phyloP scores from a whole-genome alignment of 305 asterid species.

The Ruellia speciosa region DNA sequence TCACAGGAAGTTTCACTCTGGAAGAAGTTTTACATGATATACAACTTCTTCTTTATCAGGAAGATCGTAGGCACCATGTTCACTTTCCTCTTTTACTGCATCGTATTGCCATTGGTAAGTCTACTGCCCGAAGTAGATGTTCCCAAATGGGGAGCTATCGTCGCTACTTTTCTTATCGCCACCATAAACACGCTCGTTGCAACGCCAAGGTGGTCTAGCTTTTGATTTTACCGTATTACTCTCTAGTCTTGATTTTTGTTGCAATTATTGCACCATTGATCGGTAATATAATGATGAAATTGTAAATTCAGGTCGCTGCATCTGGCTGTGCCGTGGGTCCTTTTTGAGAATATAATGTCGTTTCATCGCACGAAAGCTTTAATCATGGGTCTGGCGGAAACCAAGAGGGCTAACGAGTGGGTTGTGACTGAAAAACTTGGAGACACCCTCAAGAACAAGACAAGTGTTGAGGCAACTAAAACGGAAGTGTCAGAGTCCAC shows the following conservation, averaged over 20 bases:
- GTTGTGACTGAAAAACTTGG: slow-evolving; percentile 43
- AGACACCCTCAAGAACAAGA: slow-evolving; percentile 29
- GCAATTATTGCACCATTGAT: not conserved
- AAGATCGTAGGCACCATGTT: slow-evolving; percentile 55
- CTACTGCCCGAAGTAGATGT: slow-evolving; percentile 52
- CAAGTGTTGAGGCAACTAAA: slow-evolving; percentile 11
- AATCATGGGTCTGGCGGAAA: slow-evolving; percentile 32
- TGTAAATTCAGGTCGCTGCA: slow-evolving; percentile 28
- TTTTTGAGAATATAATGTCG: slow-evolving; percentile 43
- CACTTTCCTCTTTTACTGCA: slow-evolving; percentile 51
- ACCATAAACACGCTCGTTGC: slow-evolving; percentile 30
- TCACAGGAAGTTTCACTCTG: slow-evolving; percentile 50
- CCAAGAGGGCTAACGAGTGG: slow-evolving; percentile 44
- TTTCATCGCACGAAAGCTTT: slow-evolving; percentile 41
- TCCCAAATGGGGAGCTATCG: slow-evolving; percentile 43
- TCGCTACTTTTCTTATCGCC: slow-evolving; percentile 35
- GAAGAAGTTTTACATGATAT: slow-evolving; percentile 54
- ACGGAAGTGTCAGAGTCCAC: slow-evolving; percentile 18
- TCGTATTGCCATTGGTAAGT: slow-evolving; percentile 52
- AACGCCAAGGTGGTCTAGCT: slow-evolving; percentile 34
- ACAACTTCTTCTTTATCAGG: slow-evolving; percentile 59
- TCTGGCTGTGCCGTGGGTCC: slow-evolving; percentile 37
- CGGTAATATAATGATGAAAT: not conserved
- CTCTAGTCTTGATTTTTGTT: not conserved
- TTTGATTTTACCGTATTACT: not conserved